Conservation (phyloP, 208 protist genomes). For the Trypanosomatidae sp. region DNA sequence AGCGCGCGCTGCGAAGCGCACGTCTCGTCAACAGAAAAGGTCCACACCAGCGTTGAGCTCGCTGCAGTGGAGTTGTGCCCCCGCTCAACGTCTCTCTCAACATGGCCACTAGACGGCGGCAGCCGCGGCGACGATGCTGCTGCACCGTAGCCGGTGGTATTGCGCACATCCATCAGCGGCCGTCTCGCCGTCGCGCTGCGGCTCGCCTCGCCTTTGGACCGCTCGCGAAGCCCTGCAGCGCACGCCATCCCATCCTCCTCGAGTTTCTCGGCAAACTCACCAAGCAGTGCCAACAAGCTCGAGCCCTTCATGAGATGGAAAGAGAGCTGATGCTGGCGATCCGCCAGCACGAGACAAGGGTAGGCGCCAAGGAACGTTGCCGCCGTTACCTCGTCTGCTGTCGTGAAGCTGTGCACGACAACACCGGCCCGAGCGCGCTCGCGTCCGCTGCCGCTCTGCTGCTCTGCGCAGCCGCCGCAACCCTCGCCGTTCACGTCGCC, state of each 20-base stretch:
- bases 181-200: too few relatives aligned
- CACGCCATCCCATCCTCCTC: slow-evolving; percentile 23
- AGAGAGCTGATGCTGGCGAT: slow-evolving; percentile 42
- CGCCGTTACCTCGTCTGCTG: slow-evolving; percentile 57
- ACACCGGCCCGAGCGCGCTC: slow-evolving; percentile 22
- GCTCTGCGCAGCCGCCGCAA: background rate
- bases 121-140: background rate
- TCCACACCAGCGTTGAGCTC: slow-evolving; percentile 29
- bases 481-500: background rate
- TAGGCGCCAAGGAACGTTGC: slow-evolving; percentile 70
- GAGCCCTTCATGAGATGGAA: slow-evolving; percentile 71
- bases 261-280: slow-evolving; percentile 54
- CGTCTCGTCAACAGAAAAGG: slow-evolving; percentile 18
- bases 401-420: slow-evolving; percentile 55
- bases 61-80: background rate
- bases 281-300: slow-evolving; percentile 47
- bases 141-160: background rate
- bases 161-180: background rate
- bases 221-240: background rate
- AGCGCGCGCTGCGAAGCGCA: slow-evolving; percentile 26
- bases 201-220: background rate
- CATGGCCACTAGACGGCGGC: background rate
- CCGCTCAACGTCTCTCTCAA: background rate
- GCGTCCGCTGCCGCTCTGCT: slow-evolving; percentile 2
- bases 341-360: slow-evolving; percentile 70